A percentile compares a stretch with the other conserved stretches of the same genome.
Evolutionary conservation across 495 filamentous ascomycete species (phyloP).

Genomic region (Penicillium turbatum): DNA sequence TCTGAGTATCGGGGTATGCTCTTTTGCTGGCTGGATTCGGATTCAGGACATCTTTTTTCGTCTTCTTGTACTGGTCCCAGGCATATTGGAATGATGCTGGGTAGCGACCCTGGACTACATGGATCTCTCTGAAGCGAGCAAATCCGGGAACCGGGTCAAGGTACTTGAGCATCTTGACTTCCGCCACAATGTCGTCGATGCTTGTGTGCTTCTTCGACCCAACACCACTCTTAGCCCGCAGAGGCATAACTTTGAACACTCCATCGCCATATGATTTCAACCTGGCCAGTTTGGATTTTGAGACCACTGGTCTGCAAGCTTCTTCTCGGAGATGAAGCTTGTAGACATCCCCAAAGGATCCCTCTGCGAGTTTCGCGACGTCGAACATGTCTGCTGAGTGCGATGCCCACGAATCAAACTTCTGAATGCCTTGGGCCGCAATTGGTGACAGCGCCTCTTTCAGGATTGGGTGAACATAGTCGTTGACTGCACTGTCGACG

Average conservation of each 20-base stretch:
- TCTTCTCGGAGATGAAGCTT: conserved; percentile 41
- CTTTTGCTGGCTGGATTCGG: conserved; percentile 60
- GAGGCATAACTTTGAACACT: conserved; percentile 50
- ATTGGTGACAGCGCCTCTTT: conserved; percentile 36
- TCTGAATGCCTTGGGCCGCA: conserved; percentile 39
- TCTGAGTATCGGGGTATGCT: conserved; percentile 60
- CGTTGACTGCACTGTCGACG: conserved; percentile 33
- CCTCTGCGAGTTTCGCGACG: conserved; percentile 48
- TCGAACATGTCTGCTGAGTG: conserved; percentile 39
- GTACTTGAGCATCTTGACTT: conserved; percentile 70
- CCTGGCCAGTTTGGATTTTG: conserved; percentile 39
- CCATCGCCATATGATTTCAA: conserved; percentile 39
- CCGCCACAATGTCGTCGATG: conserved; percentile 55
- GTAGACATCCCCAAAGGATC: conserved; percentile 51
- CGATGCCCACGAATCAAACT: conserved; percentile 41
- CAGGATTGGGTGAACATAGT: conserved; percentile 39
- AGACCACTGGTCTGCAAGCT: conserved; percentile 34
- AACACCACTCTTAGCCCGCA: conserved; percentile 39
- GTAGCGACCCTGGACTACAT: conserved; percentile 67
- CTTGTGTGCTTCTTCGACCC: conserved; percentile 47
- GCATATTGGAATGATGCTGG: conserved; percentile 59
- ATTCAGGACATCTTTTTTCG: conserved; percentile 55
- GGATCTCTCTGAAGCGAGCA: conserved; percentile 77
- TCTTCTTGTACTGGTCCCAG: conserved; percentile 58
- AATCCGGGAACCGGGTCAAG: conserved; percentile 82